These are phyloP conservation scores for Suhomyces bokatorum DNA, from an alignment of 1,139 yeast genomes.

Conservation along the genomic window DNA sequence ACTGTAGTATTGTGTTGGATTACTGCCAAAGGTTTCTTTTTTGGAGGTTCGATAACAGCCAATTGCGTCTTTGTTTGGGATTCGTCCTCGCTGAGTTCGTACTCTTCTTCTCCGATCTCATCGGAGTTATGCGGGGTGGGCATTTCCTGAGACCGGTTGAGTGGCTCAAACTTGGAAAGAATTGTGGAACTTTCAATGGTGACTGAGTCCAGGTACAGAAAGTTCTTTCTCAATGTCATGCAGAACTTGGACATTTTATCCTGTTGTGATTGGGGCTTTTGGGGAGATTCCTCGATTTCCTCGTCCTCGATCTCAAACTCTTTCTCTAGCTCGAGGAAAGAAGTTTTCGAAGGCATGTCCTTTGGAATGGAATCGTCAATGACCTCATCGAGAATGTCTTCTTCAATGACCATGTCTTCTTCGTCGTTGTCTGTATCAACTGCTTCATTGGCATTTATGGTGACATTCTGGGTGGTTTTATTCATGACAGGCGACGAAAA, in stretches of 20 bases:
- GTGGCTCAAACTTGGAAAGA: not conserved
- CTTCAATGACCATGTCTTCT: not conserved
- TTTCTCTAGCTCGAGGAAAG: constrained; percentile 20
- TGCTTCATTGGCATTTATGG: not conserved
- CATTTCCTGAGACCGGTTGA: constrained; percentile 1
- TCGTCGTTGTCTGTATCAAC: constrained; percentile 24
- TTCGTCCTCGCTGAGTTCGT: constrained; percentile 18
- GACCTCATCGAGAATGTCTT: not conserved
- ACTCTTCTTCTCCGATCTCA: constrained; percentile 14
- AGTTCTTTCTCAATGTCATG: constrained; percentile 28
- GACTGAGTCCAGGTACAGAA: constrained; percentile 21
- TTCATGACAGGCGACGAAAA: constrained; percentile 30
- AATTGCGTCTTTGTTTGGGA: constrained; percentile 4
- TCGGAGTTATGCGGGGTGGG: constrained; percentile 10
- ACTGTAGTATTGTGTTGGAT: not conserved
- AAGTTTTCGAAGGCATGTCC: not conserved
- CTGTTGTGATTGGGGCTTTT: constrained; percentile 20
- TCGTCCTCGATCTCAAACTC: constrained; percentile 26
- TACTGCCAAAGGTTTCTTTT: constrained; percentile 1
- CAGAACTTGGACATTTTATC: constrained; percentile 18
- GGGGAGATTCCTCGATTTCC: constrained; percentile 47
- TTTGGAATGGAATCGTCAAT: constrained; percentile 4
- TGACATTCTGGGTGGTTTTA: not conserved
- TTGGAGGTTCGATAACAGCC: constrained; percentile 1
- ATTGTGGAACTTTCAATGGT: constrained; percentile 1